Evolutionary conservation across 148 eudicot genomes (phyloP).

Genomic region (Rhododendron mucronatum): DNA sequence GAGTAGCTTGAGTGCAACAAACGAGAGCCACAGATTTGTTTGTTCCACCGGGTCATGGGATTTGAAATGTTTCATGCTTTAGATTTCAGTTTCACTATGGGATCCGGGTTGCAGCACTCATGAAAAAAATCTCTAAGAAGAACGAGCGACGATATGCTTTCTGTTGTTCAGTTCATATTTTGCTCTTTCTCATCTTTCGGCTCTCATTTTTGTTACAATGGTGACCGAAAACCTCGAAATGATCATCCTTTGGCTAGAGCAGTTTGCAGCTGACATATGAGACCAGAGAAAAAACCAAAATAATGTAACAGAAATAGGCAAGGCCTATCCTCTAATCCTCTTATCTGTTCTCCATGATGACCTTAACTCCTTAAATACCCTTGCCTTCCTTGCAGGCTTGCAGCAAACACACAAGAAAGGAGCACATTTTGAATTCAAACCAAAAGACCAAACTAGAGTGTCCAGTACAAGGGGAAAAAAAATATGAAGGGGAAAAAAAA

Average conservation of each 20-base stretch:
- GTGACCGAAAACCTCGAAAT: not conserved
- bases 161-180: not conserved
- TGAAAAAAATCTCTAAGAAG: not conserved
- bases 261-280: not conserved
- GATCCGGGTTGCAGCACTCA: not conserved
- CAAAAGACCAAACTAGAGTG: not conserved
- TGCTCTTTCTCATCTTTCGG: not conserved
- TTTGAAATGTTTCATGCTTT: not conserved
- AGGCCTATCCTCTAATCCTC: not conserved
- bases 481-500: constrained; percentile 19
- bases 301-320: not conserved
- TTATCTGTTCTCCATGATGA: not conserved
- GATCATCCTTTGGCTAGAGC: not conserved
- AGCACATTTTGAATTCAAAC: not conserved
- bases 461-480: constrained; percentile 2
- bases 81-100: not conserved
- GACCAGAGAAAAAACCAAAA: not conserved
- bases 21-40: not conserved
- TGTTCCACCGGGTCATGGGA: not conserved
- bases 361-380: not conserved
- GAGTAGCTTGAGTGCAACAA: not conserved
- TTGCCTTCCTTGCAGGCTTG: not conserved
- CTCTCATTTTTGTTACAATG: not conserved
- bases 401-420: not conserved
- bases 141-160: not conserved